Evolutionary conservation across 1,139 yeast species (phyloP), one percentile per base, ranked within the genome.

Genomic region (Pichia sp.): DNA sequence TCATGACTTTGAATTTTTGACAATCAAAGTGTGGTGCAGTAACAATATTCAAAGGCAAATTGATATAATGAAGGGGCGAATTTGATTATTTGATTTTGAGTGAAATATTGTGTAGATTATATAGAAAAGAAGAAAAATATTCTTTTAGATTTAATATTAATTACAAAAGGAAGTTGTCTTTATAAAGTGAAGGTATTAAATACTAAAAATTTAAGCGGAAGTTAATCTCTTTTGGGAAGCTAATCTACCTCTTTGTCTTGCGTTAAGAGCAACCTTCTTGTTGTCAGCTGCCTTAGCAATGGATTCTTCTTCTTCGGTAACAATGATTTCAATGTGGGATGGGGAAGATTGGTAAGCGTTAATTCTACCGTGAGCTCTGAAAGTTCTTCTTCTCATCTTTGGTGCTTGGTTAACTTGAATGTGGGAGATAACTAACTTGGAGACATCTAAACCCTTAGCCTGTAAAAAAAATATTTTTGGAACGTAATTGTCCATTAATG

Each of bases 361-460:
- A 72, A 88, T 86, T 83, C 97, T 90, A 85, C 99, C 99, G 84
- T 92, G 98, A 67, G 98, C 98, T 84, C 99, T 92, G 96, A 79
- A 94, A 69, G 98, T 92, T 80, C 99, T 88, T 81, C 98, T 92
- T 82, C 98, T 94, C 80, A 87, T 95, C 80, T 88, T 88, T 77
- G 98, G 98, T 67, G 98, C 98, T 74, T 88, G 96, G 95, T 92
- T 94, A 68, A 92, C 98, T 81, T 94, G 98, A 70, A 94, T 90
- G 86, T 92, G 97, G 65, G 95, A 82, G 68, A 92, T 81, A 76
- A 83, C 85, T 72, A 92, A 85, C 72, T 84, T 86, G 66, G 94
- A 79, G 64, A 85, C 81, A 71, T 92, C 97, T 75, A 92, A 87
- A 67, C 98, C 98, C 82, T 92, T 92, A 64, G 95, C 85, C 75